Evolutionary conservation across 257 asterid species (phyloP), one percentile per base, ranked within the genome.

Genomic region (Przewalskia tangutica): DNA sequence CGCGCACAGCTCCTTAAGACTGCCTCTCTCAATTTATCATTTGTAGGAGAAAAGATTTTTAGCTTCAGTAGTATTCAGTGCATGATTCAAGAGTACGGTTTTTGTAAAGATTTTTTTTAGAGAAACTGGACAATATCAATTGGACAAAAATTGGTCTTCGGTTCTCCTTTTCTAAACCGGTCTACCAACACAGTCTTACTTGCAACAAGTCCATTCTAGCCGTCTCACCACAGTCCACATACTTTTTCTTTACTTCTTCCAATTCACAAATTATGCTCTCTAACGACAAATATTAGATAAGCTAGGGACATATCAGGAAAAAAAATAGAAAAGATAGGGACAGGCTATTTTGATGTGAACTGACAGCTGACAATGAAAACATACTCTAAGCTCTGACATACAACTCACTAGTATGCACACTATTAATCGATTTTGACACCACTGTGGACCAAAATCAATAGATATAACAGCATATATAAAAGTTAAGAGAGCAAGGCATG

Each of bases 401-500:
- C 9, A 48, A 27, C 80, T 48, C 80, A 75, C 27, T 7, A 75
- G 46, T 13, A 32, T 27, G 50, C 62, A 20, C 58, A 20, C 59
- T 46, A 50, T 36, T 75, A 50, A 50, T 75, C 27, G 23, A 68
- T 50, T 75, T 75, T 75, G 27, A 50, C 46, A 13, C 27, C 62
- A 23, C 42, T 2, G 4, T 46, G 63, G 80, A 75, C 80, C 79
- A 27, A 75, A 75, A 75, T 7, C 14, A 75, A 75, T 65, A 50
- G 53, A 36, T 62, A 16, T 34, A 78, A 50, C 42, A 11, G 32
- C 46, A 56, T 56, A 23, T 65, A 36, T 18, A 36, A 34, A 60
- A 55, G 50, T 81, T 77, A 38, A 17, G 65, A 68, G 60, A 44
- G 73, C 48, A 6, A 68, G 79, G 56, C 85, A 56, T 83, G 94